These are phyloP conservation scores for Aspergillus ibericus DNA, from an alignment of 2,329 filamentous ascomycete genomes.

Conservation along the genomic window DNA sequence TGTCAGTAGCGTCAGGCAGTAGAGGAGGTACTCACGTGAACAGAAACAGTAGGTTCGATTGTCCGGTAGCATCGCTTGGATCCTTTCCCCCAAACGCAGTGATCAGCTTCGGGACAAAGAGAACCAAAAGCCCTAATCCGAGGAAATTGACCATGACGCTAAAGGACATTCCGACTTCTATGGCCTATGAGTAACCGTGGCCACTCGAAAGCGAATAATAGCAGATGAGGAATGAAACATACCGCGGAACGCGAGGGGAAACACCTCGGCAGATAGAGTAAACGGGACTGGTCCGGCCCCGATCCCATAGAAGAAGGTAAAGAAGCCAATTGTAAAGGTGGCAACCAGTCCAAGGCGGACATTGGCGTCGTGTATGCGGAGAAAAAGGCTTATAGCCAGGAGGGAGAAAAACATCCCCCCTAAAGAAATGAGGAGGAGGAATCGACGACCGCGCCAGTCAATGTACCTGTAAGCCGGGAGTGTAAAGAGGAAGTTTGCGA, in stretches of 20 bases:
- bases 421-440: constrained; percentile 29
- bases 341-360: constrained; percentile 22
- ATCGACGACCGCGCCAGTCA: constrained; percentile 27
- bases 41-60: constrained; percentile 12
- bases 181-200: background rate
- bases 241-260: constrained; percentile 25
- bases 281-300: constrained; percentile 39
- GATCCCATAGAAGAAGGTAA: constrained; percentile 48
- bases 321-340: constrained; percentile 27
- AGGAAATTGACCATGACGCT: constrained; percentile 28
- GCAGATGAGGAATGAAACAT: background rate
- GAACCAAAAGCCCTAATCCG: constrained; percentile 19
- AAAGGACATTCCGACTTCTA: constrained; percentile 28
- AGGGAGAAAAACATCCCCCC: constrained; percentile 29
- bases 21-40: constrained; percentile 11
- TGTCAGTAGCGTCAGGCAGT: background rate
- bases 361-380: constrained; percentile 15
- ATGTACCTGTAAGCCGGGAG: constrained; percentile 31
- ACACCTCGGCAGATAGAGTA: constrained; percentile 25
- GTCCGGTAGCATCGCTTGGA: background rate
- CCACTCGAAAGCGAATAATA: background rate
- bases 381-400: constrained; percentile 25
- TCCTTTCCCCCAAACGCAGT: background rate
- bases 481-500: constrained; percentile 32
- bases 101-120: constrained; percentile 21